Base-by-base conservation (phyloP, 2,329 filamentous ascomycete genomes). In the Colletotrichum zoysiae region DNA sequence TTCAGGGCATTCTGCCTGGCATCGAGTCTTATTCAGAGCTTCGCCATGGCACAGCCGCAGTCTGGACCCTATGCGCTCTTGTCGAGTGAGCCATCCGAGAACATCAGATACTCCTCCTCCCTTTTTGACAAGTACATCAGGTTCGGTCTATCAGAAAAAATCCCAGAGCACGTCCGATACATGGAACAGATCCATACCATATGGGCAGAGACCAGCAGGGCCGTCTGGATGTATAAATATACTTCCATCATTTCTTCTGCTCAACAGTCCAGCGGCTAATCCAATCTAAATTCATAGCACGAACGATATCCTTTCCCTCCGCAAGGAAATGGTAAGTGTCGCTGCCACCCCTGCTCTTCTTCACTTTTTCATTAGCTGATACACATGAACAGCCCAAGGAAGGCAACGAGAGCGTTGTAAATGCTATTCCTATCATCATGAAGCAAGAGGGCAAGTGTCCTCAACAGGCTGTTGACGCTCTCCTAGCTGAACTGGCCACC, bases 281-380 rank as follows among this genome's bases (percentile, higher is more conserved):
- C 12, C 18, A 5, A 12, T 12, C 4, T 42, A 23, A 55, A 14
- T 2, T 6, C 18, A 23, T 12, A 74, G 73, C 11, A 23, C 77
- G n/a, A 81, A 81, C 44, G 79, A 81, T 30, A 44, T 78, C 4
- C 60, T 81, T 9, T 81, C 79, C 0, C 58, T 81, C 38, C 80
- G 78, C 62, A 81, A 81, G 72, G 79, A 81, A 62, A 65, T 81
- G 8, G 74, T 74, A 33, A 67, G 72, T 72, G 16, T 8, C 18
- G 20, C 33, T 3, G 20, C 16, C 7, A 23, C n/a, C 5, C n/a
- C 50, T n/a, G 7, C 12, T 38, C 4, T 16, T 23, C 20, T 4
- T 16, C 20, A 4, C 35, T 14, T 20, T 18, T 3, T 35, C 33
- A 3, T 23, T 16, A 4, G 16, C 48, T 12, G 12, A 59, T 18